phyloP scores from a whole-genome alignment of 169 alveolate species.

The Eimeria sp. region DNA sequence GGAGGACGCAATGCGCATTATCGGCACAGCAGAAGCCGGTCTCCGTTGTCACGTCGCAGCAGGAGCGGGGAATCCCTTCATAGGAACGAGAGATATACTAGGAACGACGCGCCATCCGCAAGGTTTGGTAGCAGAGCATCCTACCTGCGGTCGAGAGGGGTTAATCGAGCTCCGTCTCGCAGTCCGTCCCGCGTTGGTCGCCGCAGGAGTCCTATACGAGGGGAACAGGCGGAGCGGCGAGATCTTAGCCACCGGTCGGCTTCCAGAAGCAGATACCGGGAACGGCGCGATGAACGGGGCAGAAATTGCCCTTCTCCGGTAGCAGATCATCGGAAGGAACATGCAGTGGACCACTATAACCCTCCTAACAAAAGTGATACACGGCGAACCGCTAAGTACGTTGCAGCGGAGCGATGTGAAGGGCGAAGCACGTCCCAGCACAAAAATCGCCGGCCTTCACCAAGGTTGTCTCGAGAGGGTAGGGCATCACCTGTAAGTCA shows the following conservation, averaged over 20 bases:
- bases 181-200: slow-evolving; percentile 60
- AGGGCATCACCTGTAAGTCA: background rate
- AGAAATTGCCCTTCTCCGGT: slow-evolving; percentile 25
- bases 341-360: background rate
- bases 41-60: slow-evolving; percentile 51
- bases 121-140: slow-evolving; percentile 67
- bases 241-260: slow-evolving; percentile 11
- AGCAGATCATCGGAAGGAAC: background rate
- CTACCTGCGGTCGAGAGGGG: slow-evolving; percentile 36
- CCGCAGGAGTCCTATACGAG: slow-evolving; percentile 21
- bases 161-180: slow-evolving; percentile 38
- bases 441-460: slow-evolving; percentile 22
- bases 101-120: slow-evolving; percentile 57
- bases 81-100: slow-evolving; percentile 18
- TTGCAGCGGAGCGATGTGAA: background rate
- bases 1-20: slow-evolving; percentile 37
- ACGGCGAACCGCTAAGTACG: slow-evolving; percentile 36
- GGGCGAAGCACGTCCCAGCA: slow-evolving; percentile 51
- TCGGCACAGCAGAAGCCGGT: slow-evolving; percentile 73
- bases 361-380: background rate
- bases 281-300: slow-evolving; percentile 39
- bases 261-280: slow-evolving; percentile 57
- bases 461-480: background rate
- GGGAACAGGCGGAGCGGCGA: slow-evolving; percentile 38
- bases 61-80: slow-evolving; percentile 39